Evolutionary conservation across 2,329 filamentous ascomycete species (phyloP).

Genomic region (Arthrobotrys iridis): DNA sequence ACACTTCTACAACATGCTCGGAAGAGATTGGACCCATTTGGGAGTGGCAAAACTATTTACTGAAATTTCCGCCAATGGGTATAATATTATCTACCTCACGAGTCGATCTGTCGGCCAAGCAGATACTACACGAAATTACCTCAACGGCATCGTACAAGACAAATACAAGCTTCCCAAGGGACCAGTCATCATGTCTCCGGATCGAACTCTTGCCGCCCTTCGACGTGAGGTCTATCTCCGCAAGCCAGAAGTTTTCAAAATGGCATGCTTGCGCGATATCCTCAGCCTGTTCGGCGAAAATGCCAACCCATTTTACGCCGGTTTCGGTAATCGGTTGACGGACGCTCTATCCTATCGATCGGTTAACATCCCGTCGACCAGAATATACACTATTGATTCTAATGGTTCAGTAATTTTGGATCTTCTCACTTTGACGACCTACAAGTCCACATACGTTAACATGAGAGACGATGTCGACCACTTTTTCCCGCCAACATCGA

Average conservation of each 20-base stretch:
- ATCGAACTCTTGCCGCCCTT: constrained; percentile 91
- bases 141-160: constrained; percentile 89
- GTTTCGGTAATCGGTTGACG: constrained; percentile 94
- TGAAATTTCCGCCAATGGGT: constrained; percentile 93
- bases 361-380: constrained; percentile 90
- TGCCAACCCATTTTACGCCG: constrained; percentile 89
- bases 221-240: constrained; percentile 87
- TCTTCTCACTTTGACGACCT: constrained; percentile 86
- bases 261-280: constrained; percentile 96
- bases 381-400: constrained; percentile 98
- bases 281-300: constrained; percentile 82
- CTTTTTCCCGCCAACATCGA: constrained; percentile 92
- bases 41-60: constrained; percentile 97
- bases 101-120: constrained; percentile 93
- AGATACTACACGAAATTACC: constrained; percentile 86
- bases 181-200: constrained; percentile 92
- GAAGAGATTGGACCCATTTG: constrained; percentile 95
- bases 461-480: constrained; percentile 98
- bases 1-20: constrained; percentile 95
- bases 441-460: constrained; percentile 95
- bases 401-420: constrained; percentile 95
- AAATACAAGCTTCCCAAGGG: constrained; percentile 85
- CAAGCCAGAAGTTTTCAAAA: constrained; percentile 99
- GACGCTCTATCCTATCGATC: constrained; percentile 96
- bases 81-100: constrained; percentile 98